Evolutionary conservation across 176 grass and related monocot genomes (phyloP), one percentile per base, ranked within the genome.

Genomic region (Tuctoria greenei): DNA sequence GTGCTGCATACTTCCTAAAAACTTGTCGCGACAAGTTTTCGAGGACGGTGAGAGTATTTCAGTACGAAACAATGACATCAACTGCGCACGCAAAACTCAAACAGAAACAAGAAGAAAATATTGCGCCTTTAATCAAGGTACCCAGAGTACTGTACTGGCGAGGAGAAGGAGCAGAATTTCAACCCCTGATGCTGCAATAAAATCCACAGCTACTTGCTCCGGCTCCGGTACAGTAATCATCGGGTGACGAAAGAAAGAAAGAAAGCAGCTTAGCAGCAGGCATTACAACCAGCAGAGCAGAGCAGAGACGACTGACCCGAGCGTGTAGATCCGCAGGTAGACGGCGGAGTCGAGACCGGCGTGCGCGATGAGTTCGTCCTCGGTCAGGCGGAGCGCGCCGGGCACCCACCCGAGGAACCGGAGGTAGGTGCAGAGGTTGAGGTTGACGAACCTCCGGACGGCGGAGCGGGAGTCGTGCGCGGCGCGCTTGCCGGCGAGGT

Each of bases 271-370:
- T 31, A 0, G 41, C 2, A 11, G 41, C 1, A 6, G 13, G 15
- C 0, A 36, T 39, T 2, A 0, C 2, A 2, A 20, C 2, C 3
- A 58, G 10, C 1, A 13, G 23, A 16, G 12, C 10, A 55, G 3
- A 31, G 21, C 21, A 40, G 0, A 3, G 7, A 10, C 7, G 36
- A 62, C 73, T n/a, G 18, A 97, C 94, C 95, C 95, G 66, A 98
- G 91, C 14, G 79, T 92, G 88, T 98, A 98, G 87, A 98, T 92
- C 66, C 91, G 83, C 0, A 98, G 95, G 87, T 98, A 98, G 71
- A 98, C 86, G 39, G 46, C 95, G 74, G 95, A 98, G 86, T 98
- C 95, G 62, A 98, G 82, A 0, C 95, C 95, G 1, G 95, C 95
- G 74, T 98, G 95, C 18, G 89, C 57, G 35, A 90, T 56, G 79